Base-by-base conservation (phyloP, 2,329 filamentous ascomycete genomes). In the Phoma sp. region DNA sequence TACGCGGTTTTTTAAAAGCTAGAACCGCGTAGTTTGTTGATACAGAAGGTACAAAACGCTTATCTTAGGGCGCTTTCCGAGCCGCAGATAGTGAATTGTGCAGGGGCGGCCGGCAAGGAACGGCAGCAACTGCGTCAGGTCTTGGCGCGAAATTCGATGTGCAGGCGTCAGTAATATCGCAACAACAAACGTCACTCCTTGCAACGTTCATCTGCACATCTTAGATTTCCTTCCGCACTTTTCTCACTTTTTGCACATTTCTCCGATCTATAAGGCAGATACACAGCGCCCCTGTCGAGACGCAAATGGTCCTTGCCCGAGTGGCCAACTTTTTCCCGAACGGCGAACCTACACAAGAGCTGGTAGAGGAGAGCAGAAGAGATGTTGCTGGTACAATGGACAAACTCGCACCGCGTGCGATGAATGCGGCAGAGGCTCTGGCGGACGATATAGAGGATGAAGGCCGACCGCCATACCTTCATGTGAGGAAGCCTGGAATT, bases 301-400 rank as follows among this genome's bases (percentile, higher is more conserved):
- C 65, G 65, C 76, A 73, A 70, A 81, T 80, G 79, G 78, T 80
- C 70, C 70, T 80, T 74, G 78, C 74, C 77, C 76, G 75, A 55
- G 73, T 78, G 75, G 78, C 77, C 71, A 75, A 78, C 68, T 76
- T 78, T 71, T 71, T 80, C 63, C 75, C 73, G 62, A 70, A 71
- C 59, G 63, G 65, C 60, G 70, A 66, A 47, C 43, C 66, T 33
- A 61, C 58, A 30, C 58, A 70, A 60, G 70, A 66, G 55, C 66
- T 73, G 53, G 68, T 72, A 58, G 71, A 78, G 54, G 64, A 77
- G 77, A 74, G 70, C 59, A 58, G 60, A 58, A 58, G 61, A 46
- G 50, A 64, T 59, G 55, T 54, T 52, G 50, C 61, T 36, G 43
- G 52, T 36, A 47, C 65, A 54, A 65, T 67, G 64, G 64, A 68